A percentile compares a stretch with the other conserved stretches of the same genome.
phyloP scores from a whole-genome alignment of 176 grass and related monocot genomes.

The Areca catechu region DNA sequence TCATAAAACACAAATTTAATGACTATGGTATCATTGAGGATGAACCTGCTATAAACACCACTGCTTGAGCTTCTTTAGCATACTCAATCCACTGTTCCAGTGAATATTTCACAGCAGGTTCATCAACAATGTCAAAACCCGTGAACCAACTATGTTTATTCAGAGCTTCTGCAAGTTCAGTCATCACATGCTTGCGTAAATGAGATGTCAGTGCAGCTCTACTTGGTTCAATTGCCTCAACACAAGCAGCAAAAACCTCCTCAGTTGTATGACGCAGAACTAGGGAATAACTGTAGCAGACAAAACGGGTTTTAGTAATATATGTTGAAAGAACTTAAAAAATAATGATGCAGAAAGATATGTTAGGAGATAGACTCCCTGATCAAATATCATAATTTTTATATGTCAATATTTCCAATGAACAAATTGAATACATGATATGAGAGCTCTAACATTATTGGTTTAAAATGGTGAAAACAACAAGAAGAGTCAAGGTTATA shows the following conservation, averaged over 20 bases:
- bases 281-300: conserved; percentile 62
- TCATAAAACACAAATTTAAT: not conserved
- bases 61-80: conserved; percentile 59
- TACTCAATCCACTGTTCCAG: conserved; percentile 60
- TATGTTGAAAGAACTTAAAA: not conserved
- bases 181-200: conserved; percentile 64
- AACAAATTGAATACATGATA: no score
- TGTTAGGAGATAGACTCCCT: no score
- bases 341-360: no score
- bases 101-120: conserved; percentile 58
- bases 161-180: conserved; percentile 47
- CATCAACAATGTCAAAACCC: conserved; percentile 73
- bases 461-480: no score
- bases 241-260: conserved; percentile 76
- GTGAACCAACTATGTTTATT: conserved; percentile 67
- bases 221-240: conserved; percentile 66
- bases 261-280: conserved; percentile 86
- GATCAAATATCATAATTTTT: no score
- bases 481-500: no score
- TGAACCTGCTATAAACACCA: conserved; percentile 81
- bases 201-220: conserved; percentile 50
- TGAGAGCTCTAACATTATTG: no score
- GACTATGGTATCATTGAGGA: not conserved
- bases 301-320: conserved; percentile 14
- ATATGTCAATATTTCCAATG: no score